Conservation (phyloP, 768 basidiomycete genomes). For the Leccinum barrowsii region DNA sequence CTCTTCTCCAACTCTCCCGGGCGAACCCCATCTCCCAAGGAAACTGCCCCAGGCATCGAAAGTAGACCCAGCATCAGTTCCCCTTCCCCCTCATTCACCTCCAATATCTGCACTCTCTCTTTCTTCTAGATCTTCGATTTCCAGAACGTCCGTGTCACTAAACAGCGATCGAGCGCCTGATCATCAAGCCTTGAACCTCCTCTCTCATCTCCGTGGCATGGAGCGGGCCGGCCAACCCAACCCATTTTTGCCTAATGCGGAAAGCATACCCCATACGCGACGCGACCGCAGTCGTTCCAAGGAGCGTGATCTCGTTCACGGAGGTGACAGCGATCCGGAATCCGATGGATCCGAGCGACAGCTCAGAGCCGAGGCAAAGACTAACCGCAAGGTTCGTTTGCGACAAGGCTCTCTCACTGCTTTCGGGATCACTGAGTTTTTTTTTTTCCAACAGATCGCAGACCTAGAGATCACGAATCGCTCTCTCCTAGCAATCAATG, state of each 20-base stretch:
- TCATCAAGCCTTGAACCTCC: constrained; percentile 39
- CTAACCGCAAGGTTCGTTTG: constrained; percentile 72
- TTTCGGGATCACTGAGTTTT: constrained; percentile 2
- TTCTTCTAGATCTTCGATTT: constrained; percentile 73
- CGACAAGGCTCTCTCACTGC: background rate
- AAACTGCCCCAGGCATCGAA: constrained; percentile 26
- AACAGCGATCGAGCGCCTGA: constrained; percentile 37
- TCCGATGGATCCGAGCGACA: constrained; percentile 43
- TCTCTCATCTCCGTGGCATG: constrained; percentile 40
- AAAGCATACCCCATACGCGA: constrained; percentile 8
- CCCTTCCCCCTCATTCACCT: constrained; percentile 68
- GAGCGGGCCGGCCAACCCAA: constrained; percentile 14
- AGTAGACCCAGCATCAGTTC: constrained; percentile 54
- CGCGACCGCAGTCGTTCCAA: constrained; percentile 22
- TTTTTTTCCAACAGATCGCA: constrained; percentile 57
- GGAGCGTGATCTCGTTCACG: constrained; percentile 15
- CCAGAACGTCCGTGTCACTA: constrained; percentile 46
- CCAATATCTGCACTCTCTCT: constrained; percentile 68
- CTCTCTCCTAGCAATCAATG: constrained; percentile 82
- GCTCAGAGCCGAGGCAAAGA: constrained; percentile 70
- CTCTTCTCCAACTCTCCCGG: constrained; percentile 24
- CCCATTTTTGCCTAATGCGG: constrained; percentile 11
- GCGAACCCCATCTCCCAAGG: constrained; percentile 18
- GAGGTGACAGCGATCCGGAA: constrained; percentile 34
- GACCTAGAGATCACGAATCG: constrained; percentile 90